Evolutionary conservation across 2,329 filamentous ascomycete genomes (phyloP), one percentile per base, ranked within the genome.

Genomic region (Aspergillus fumigatiaffinis): DNA sequence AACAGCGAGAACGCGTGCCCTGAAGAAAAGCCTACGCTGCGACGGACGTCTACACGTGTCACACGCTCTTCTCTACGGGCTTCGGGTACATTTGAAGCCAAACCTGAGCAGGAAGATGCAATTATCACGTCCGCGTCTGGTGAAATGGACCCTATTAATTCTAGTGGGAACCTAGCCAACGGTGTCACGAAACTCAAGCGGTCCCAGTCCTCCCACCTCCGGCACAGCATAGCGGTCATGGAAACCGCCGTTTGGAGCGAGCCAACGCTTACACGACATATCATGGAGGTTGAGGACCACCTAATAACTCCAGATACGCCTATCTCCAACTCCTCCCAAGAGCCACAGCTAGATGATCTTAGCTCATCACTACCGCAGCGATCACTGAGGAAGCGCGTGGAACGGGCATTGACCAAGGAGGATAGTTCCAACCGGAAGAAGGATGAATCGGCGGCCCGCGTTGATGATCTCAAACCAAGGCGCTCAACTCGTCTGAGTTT

Each of bases 401-500:
- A 69, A 25, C 71, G 67, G 49, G 65, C 62, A 35, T 65, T 69
- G 41, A 63, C 61, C 46, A 66, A 69, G 51, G 64, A 68, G 53
- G 58, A 65, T 25, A 65, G 64, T 35, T 60, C 63, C 53, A 57
- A 59, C 51, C 60, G 66, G 55, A 65, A 64, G 51, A 63, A 66
- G 38, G 58, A 52, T 29, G 67, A 68, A 46, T 52, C 57, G 46
- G 54, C 59, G 42, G 57, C 66, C 17, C 67, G 71, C 50, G 53
- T 50, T 20, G 63, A 68, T 48, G 66, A 66, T 49, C 60, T 66
- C 51, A 66, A 63, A n/a, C 69, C 72, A 52, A 74, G 73, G 52
- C 73, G 68, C 51, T 82, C 80, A 32, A 73, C 74, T 50, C 76
- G 80, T 49, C 67, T 79, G 54, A 74, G 72, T 56, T 41, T 77